A percentile compares a stretch with the other conserved stretches of the same genome.
Evolutionary conservation across 805 yeast species (phyloP).

Genomic region (Schwanniomyces vanrijiae): DNA sequence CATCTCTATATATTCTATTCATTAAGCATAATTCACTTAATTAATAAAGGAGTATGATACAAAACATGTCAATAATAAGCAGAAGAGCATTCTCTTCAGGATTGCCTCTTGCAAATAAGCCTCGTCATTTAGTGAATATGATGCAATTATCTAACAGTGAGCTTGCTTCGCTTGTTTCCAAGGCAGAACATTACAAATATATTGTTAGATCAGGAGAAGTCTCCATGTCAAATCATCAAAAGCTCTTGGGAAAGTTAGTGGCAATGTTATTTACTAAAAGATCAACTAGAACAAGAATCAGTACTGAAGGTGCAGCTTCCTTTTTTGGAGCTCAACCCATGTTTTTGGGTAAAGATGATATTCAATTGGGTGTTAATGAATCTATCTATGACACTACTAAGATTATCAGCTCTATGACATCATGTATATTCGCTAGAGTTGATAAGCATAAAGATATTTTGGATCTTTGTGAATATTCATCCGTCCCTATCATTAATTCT

Average conservation of each 20-base stretch:
- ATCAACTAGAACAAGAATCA: conserved; percentile 92
- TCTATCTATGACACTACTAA: conserved; percentile 83
- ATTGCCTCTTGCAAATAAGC: conserved; percentile 14
- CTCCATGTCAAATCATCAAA: conserved; percentile 38
- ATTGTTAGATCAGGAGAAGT: conserved; percentile 56
- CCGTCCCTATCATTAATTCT: conserved; percentile 91
- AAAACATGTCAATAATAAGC: conserved; percentile 9
- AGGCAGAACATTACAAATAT: conserved; percentile 69
- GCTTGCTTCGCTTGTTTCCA: conserved; percentile 64
- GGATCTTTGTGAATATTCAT: conserved; percentile 72
- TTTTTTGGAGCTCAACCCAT: conserved; percentile 95
- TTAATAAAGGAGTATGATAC: conserved; percentile 2
- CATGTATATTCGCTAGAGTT: conserved; percentile 97
- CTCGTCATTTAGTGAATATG: conserved; percentile 80
- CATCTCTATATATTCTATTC: conserved; percentile 5
- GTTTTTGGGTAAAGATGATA: conserved; percentile 95
- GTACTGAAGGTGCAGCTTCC: conserved; percentile 90
- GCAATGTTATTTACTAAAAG: conserved; percentile 87
- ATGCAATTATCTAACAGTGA: conserved; percentile 75
- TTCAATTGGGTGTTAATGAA: conserved; percentile 95
- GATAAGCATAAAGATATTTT: conserved; percentile 79
- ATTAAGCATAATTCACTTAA: conserved; percentile 4
- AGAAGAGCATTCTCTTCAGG: conserved; percentile 11
- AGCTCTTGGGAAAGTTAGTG: conserved; percentile 76
- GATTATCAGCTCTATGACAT: conserved; percentile 92